These are phyloP conservation scores for Penicillium thymicola DNA, from an alignment of 2,329 filamentous ascomycete genomes.

Conservation along the genomic window DNA sequence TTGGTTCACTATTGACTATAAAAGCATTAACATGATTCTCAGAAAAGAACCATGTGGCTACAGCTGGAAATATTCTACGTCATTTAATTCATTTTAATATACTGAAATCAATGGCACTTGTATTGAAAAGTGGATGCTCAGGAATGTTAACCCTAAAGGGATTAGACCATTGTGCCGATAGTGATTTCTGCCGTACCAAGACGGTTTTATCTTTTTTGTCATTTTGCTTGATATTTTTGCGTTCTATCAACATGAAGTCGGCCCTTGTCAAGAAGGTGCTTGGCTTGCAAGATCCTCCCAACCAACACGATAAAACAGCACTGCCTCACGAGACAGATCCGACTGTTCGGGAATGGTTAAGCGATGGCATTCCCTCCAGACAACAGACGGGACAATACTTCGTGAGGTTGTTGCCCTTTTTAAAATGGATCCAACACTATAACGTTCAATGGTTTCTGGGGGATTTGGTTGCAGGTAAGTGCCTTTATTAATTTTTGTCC, in stretches of 20 bases:
- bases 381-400: background rate
- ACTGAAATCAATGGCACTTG: background rate
- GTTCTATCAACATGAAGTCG: background rate
- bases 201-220: background rate
- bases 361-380: constrained; percentile 1
- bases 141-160: background rate
- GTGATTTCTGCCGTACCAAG: background rate
- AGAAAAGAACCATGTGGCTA: too few species aligned
- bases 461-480: constrained; percentile 7
- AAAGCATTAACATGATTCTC: too few species aligned
- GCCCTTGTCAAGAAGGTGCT: constrained; percentile 1
- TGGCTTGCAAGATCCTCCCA: background rate
- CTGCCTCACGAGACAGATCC: constrained; percentile 1
- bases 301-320: background rate
- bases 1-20: too few species aligned
- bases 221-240: background rate
- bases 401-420: constrained; percentile 3
- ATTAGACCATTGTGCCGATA: background rate
- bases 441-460: constrained; percentile 12
- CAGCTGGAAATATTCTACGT: too few species aligned
- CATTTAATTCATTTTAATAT: too few species aligned
- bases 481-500: background rate
- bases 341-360: constrained; percentile 7
- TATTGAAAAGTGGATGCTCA: background rate
- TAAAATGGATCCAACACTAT: constrained; percentile 8